phyloP scores from a whole-genome alignment of 192 early-diverging fungal species.

The Rhizoclosmatium sp. region DNA sequence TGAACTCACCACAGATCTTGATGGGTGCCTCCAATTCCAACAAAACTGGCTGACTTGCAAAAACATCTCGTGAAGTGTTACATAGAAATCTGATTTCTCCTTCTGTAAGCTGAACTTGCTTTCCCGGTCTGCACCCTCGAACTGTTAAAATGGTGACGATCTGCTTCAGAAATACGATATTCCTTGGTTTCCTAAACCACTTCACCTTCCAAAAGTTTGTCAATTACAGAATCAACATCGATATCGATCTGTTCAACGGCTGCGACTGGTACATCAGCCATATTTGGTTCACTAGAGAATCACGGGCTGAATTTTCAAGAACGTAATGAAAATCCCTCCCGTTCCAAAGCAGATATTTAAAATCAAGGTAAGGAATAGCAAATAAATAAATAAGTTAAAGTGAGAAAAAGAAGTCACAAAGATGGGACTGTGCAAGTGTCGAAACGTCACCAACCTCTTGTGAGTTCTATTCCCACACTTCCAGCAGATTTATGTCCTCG shows the following conservation, averaged over 20 bases:
- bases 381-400: too few relatives aligned
- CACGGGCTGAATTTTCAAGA: too few relatives aligned
- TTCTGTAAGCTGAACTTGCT: constrained; percentile 90
- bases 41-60: constrained; percentile 88
- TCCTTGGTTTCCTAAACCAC: not conserved
- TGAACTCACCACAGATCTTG: constrained; percentile 82
- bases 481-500: too few relatives aligned
- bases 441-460: constrained; percentile 63
- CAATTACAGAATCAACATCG: constrained; percentile 83
- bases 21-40: constrained; percentile 92
- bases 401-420: not conserved
- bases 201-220: constrained; percentile 83
- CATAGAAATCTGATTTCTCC: constrained; percentile 89
- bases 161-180: not conserved
- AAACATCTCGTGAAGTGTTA: constrained; percentile 86
- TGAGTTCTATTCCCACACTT: not conserved
- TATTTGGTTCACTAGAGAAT: not conserved
- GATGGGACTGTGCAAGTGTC: constrained; percentile 67
- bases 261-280: constrained; percentile 7
- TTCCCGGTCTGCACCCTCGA: constrained; percentile 88
- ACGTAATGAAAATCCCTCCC: too few relatives aligned
- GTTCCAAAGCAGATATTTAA: too few relatives aligned
- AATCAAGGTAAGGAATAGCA: too few relatives aligned
- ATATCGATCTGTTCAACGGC: constrained; percentile 20
- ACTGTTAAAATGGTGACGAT: constrained; percentile 55